Conservation (phyloP, 306 rosid species). For the Sphenostylis stenocarpa region DNA sequence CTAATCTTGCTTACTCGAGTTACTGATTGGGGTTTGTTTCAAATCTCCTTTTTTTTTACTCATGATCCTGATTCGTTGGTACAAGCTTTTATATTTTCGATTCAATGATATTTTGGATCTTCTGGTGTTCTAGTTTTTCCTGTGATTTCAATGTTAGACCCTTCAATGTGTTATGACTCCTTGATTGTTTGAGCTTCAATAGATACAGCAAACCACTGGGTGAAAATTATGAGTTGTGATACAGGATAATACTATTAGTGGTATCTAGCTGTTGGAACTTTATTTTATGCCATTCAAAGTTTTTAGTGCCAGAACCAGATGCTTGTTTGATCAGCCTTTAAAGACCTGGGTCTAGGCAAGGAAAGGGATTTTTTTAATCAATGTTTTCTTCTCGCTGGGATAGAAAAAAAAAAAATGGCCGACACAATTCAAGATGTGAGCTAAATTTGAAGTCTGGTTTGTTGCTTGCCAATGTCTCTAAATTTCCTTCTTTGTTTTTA, state of each 20-base stretch:
- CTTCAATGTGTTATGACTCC: slow-evolving; percentile 10
- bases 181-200: neutral
- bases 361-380: neutral
- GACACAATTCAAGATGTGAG: neutral
- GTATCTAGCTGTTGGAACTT: too few species aligned
- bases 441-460: neutral
- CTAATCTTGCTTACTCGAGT: neutral
- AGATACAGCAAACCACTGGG: neutral
- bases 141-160: neutral
- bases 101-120: neutral
- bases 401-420: neutral
- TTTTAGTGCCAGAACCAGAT: neutral
- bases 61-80: neutral
- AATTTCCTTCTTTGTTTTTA: neutral
- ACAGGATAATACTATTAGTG: too few species aligned
- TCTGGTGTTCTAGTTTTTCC: neutral
- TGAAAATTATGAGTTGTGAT: too few species aligned
- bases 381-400: neutral
- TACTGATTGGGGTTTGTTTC: neutral
- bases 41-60: neutral
- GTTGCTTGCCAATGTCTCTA: neutral
- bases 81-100: neutral
- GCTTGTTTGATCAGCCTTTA: neutral
- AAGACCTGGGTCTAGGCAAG: neutral
- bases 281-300: neutral